Base-by-base conservation (phyloP, 202 grass and related monocot species). In the Digitaria exilis region DNA sequence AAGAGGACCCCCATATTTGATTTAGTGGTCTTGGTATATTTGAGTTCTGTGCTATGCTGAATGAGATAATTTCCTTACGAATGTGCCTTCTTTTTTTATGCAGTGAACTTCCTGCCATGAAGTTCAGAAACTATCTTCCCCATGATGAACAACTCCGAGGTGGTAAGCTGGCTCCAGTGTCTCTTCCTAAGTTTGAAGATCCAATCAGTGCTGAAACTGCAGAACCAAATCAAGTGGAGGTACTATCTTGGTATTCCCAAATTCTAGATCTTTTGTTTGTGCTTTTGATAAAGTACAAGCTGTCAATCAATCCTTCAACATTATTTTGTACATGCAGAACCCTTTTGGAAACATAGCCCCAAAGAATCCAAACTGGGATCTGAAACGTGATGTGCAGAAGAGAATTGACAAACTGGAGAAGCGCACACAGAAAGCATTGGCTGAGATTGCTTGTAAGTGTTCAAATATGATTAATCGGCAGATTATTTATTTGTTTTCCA, bases 51-150 rank as follows among this genome's bases (percentile, higher is more conserved):
- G 13, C 19, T 16, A 29, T 65, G 16, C 13, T 79, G 49, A 51
- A 39, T 79, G 58, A 28, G 48, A 19, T 78, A 24, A 11, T 48
- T 73, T 4, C 9, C 56, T 84, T 16, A 42, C 34, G 24, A 54
- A 3, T 39, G 5, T 22, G 8, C 14, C 43, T 43, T 60, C 56
- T 78, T 79, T 84, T 79, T 80, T 51, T 52, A 67, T 90, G 68
- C 80, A 90, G 75, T 3, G 60, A 86, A 50, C 71, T 91, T 29
- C 95, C 87, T 19, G 78, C 76, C 63, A 89, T 98, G 92, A 98
- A 98, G 77, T 98, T 98, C 86, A 95, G 95, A 87, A 98, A 98
- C 73, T 98, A 95, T 77, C 95, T 98, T 85, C 95, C 95, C 43
- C 95, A 98, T 70, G 92, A 98, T 86, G 92, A 98, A 79, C 90